Evolutionary conservation across 768 basidiomycete species (phyloP).

Genomic region (Pleurotus djamor): DNA sequence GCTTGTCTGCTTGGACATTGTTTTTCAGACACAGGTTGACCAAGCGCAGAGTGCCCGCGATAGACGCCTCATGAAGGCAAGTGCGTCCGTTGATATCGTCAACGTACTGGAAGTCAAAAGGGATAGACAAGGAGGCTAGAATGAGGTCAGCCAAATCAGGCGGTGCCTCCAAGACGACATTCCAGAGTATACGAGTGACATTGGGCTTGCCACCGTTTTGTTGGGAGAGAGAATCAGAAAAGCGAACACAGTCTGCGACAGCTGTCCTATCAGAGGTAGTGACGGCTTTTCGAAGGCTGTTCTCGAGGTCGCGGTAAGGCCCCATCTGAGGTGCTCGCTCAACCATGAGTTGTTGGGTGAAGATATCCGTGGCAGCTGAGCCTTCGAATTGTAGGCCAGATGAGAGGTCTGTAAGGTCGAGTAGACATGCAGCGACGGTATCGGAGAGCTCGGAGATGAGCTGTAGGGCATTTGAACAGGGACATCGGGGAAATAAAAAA

Average conservation of each 20-base stretch:
- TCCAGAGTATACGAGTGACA: constrained; percentile 94
- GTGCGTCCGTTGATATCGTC: constrained; percentile 98
- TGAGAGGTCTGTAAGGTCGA: constrained; percentile 76
- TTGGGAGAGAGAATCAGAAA: constrained; percentile 64
- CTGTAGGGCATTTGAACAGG: constrained; percentile 32
- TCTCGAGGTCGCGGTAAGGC: constrained; percentile 86
- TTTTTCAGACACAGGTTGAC: constrained; percentile 79
- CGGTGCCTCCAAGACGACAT: constrained; percentile 81
- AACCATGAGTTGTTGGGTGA: constrained; percentile 67
- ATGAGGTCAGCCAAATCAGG: constrained; percentile 72
- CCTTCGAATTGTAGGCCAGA: constrained; percentile 79
- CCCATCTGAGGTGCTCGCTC: constrained; percentile 63
- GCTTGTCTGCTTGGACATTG: constrained; percentile 65
- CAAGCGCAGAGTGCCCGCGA: constrained; percentile 75
- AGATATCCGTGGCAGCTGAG: constrained; percentile 70
- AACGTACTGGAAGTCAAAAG: constrained; percentile 88
- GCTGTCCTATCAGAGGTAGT: constrained; percentile 55
- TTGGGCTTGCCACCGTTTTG: constrained; percentile 61
- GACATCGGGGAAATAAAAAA: constrained; percentile 3
- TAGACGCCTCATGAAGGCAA: constrained; percentile 91
- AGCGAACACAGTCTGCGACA: constrained; percentile 67
- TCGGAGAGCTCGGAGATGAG: constrained; percentile 95
- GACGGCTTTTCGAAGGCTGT: constrained; percentile 79
- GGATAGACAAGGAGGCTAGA: constrained; percentile 57
- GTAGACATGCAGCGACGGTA: constrained; percentile 80